Conservation (phyloP, 2,329 filamentous ascomycete species). For the Macrophomina phaseolina region DNA sequence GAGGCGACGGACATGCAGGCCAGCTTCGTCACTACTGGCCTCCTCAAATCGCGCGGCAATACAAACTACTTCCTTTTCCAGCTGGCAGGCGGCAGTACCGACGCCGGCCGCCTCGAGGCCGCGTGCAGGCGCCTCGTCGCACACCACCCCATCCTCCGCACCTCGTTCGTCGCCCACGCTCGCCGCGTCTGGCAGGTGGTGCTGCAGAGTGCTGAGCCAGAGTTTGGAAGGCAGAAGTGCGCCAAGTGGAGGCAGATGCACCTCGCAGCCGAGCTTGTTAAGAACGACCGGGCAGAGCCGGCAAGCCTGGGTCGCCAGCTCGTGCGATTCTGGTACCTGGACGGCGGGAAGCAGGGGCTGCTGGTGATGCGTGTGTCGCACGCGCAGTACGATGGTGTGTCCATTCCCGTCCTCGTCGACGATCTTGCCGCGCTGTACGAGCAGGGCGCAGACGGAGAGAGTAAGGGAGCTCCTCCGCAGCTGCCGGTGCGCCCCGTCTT, state of each 20-base stretch:
- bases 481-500: slow-evolving; percentile 11
- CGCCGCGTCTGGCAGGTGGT: slow-evolving; percentile 44
- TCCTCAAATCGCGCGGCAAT: background rate
- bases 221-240: slow-evolving; percentile 40
- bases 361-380: slow-evolving; percentile 41
- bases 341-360: slow-evolving; percentile 38
- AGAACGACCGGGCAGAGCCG: slow-evolving; percentile 38
- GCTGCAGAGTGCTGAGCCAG: slow-evolving; percentile 38
- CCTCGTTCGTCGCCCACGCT: slow-evolving; percentile 42
- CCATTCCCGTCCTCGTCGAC: slow-evolving; percentile 3
- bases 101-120: background rate
- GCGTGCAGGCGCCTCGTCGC: slow-evolving; percentile 36
- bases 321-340: slow-evolving; percentile 46
- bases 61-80: slow-evolving; percentile 17
- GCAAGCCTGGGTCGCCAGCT: slow-evolving; percentile 41
- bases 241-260: slow-evolving; percentile 33
- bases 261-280: slow-evolving; percentile 38
- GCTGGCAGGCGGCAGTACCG: background rate
- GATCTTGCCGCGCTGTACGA: slow-evolving; percentile 42
- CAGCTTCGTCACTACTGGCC: background rate
- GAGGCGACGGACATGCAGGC: slow-evolving; percentile 16
- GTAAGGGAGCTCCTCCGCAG: background rate
- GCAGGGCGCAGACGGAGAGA: background rate
- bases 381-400: slow-evolving; percentile 19
- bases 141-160: slow-evolving; percentile 42